Conservation (phyloP, 495 filamentous ascomycete genomes). For the Glutinoglossum americanum region DNA sequence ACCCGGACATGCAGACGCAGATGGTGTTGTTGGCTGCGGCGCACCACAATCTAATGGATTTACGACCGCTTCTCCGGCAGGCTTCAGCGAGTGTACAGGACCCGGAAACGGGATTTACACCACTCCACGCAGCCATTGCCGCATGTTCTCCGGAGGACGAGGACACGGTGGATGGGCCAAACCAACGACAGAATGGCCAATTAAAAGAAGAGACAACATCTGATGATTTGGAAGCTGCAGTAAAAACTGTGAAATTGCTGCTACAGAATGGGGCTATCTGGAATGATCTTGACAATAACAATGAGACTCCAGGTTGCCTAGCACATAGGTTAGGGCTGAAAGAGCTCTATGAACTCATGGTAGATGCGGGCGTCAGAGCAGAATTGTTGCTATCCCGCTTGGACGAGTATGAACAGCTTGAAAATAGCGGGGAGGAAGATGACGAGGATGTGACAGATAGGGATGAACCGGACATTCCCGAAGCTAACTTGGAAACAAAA, state of each 20-base stretch:
- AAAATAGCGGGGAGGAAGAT: constrained; percentile 38
- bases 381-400: constrained; percentile 63
- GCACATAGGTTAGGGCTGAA: constrained; percentile 45
- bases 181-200: neutral
- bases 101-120: constrained; percentile 62
- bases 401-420: constrained; percentile 56
- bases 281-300: constrained; percentile 74
- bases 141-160: constrained; percentile 1
- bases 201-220: neutral
- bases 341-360: constrained; percentile 65
- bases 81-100: constrained; percentile 56
- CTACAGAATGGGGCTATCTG: constrained; percentile 82
- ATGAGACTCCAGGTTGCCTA: constrained; percentile 83
- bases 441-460: constrained; percentile 16
- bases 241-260: constrained; percentile 48
- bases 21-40: constrained; percentile 58
- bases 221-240: constrained; percentile 17
- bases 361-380: constrained; percentile 79
- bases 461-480: constrained; percentile 2
- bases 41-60: constrained; percentile 51
- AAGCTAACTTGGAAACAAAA: constrained; percentile 4
- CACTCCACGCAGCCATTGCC: constrained; percentile 78
- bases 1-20: constrained; percentile 14
- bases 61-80: constrained; percentile 50
- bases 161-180: constrained; percentile 5